A percentile compares a stretch with the other conserved stretches of the same genome.
phyloP scores from a whole-genome alignment of 2,329 filamentous ascomycete genomes.

The Whalleya microplaca region DNA sequence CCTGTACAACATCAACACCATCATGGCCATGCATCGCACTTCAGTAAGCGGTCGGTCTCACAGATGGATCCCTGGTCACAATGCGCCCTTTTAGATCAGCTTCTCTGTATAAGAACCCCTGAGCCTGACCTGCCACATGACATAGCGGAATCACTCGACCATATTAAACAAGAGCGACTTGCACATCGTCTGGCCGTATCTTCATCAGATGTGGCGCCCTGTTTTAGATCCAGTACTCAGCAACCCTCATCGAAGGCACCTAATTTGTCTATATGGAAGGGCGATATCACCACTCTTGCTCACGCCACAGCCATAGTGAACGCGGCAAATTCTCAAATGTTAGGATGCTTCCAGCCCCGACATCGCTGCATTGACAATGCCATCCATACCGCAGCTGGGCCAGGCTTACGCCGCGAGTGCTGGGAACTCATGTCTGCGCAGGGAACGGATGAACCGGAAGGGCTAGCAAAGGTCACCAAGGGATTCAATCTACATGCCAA shows the following conservation, averaged over 20 bases:
- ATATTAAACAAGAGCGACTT: not conserved
- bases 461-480: too few species aligned
- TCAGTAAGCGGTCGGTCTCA: too few species aligned
- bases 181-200: not conserved
- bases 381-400: slow-evolving; percentile 39
- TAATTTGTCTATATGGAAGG: slow-evolving; percentile 37
- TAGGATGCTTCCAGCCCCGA: slow-evolving; percentile 40
- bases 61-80: too few species aligned
- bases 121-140: not conserved
- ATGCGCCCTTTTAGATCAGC: not conserved
- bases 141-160: not conserved
- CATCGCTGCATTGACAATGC: slow-evolving; percentile 43
- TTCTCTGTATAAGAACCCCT: not conserved
- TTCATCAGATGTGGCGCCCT: not conserved
- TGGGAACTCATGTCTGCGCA: slow-evolving; percentile 30
- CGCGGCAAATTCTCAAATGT: slow-evolving; percentile 39
- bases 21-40: too few species aligned
- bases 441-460: slow-evolving; percentile 29
- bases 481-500: too few species aligned
- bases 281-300: slow-evolving; percentile 39
- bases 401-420: slow-evolving; percentile 38
- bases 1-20: too few species aligned
- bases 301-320: slow-evolving; percentile 41
- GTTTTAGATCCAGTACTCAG: not conserved
- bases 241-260: not conserved